Evolutionary conservation across 2,329 filamentous ascomycete species (phyloP).

Genomic region (Xylariaceae sp.): DNA sequence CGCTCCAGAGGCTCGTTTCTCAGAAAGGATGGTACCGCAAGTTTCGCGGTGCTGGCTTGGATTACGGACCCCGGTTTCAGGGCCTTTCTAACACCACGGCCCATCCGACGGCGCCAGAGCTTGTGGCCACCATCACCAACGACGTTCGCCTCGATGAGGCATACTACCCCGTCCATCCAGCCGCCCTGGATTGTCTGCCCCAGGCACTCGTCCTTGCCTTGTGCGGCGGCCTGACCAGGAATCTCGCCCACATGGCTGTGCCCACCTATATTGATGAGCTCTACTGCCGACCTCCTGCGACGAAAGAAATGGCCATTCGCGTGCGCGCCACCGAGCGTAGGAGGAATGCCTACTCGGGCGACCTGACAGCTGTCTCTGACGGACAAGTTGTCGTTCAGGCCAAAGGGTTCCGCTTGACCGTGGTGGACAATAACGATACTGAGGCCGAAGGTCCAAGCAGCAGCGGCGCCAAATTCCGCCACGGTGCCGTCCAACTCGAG

Average conservation of each 20-base stretch:
- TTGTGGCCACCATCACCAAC: too few species aligned
- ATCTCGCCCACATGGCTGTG: background rate
- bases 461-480: background rate
- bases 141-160: background rate
- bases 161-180: slow-evolving; percentile 1
- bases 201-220: background rate
- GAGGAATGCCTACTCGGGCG: too few species aligned
- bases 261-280: too few species aligned
- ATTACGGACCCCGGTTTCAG: background rate
- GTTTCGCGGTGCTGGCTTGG: background rate
- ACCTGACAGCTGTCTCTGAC: too few species aligned
- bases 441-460: background rate
- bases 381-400: too few species aligned
- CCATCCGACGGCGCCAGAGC: too few species aligned
- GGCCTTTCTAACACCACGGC: background rate
- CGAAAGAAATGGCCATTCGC: too few species aligned
- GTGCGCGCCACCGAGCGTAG: too few species aligned
- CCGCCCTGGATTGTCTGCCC: slow-evolving; percentile 3
- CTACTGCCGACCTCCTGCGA: too few species aligned
- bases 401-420: too few species aligned
- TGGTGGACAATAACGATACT: background rate
- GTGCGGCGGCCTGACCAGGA: background rate
- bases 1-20: background rate
- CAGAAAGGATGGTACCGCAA: background rate
- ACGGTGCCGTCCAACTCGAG: background rate